Evolutionary conservation across 2,329 filamentous ascomycete species (phyloP).

Genomic region (Tympanopsis confertula): DNA sequence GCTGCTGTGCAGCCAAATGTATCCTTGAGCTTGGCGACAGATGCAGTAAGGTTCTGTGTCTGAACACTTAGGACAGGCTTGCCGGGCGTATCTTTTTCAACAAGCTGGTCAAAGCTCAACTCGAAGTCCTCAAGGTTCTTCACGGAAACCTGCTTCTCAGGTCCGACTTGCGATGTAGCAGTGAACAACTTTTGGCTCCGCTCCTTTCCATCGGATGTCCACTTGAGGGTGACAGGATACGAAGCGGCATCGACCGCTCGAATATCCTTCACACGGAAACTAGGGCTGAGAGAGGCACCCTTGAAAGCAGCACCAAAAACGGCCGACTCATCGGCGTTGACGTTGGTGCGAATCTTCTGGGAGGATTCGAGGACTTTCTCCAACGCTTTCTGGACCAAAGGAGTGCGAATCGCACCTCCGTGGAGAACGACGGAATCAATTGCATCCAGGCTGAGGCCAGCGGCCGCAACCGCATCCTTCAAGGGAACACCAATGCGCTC

Average conservation of each 20-base stretch:
- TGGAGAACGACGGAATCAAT: conserved; percentile 87
- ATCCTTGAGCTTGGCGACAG: conserved; percentile 66
- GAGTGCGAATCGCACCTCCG: conserved; percentile 79
- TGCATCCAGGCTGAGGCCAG: conserved; percentile 62
- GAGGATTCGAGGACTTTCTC: conserved; percentile 62
- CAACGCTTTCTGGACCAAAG: conserved; percentile 83
- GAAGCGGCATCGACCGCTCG: conserved; percentile 64
- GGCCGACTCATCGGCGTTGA: conserved; percentile 93
- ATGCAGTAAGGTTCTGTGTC: conserved; percentile 77
- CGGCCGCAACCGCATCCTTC: conserved; percentile 60
- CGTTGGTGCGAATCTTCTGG: conserved; percentile 79
- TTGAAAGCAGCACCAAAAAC: conserved; percentile 94
- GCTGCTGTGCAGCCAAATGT: conserved; percentile 66
- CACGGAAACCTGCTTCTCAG: conserved; percentile 74
- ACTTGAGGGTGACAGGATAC: conserved; percentile 68
- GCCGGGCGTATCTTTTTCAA: conserved; percentile 45
- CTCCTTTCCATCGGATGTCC: conserved; percentile 47
- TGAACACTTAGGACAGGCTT: conserved; percentile 44
- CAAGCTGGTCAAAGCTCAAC: conserved; percentile 62
- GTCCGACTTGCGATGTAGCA: conserved; percentile 62
- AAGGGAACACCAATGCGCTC: conserved; percentile 60
- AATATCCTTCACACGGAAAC: conserved; percentile 97
- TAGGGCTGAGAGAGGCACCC: conserved; percentile 80
- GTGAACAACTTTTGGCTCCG: conserved; percentile 78
- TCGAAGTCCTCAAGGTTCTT: conserved; percentile 72